Conservation (phyloP, 257 asterid genomes). For the Capsicum chinense region DNA sequence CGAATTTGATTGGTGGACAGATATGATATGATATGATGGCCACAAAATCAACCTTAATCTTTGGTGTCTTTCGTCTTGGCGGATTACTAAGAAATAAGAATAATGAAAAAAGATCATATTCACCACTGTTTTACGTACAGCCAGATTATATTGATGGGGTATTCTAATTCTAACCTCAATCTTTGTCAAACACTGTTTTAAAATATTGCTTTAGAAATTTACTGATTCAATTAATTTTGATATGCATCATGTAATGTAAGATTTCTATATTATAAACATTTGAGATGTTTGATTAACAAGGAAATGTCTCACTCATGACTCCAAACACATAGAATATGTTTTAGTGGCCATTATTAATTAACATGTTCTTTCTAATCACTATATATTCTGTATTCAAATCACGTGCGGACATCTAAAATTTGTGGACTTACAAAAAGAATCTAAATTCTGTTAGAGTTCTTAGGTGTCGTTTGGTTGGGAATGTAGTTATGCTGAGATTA, state of each 20-base stretch:
- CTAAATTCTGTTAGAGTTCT: no score
- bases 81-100: background rate
- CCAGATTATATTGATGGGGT: background rate
- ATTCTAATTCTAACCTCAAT: background rate
- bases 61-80: conserved; percentile 17
- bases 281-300: background rate
- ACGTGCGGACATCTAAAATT: no score
- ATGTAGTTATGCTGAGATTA: no score
- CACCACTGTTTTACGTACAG: background rate
- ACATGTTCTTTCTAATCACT: background rate
- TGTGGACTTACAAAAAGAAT: no score
- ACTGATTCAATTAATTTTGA: background rate
- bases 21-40: background rate
- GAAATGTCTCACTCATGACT: background rate
- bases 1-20: background rate
- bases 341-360: background rate
- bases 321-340: background rate
- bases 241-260: background rate
- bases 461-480: no score
- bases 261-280: background rate
- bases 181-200: background rate
- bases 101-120: background rate
- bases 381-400: background rate
- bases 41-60: background rate
- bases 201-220: background rate